Conservation (phyloP, 768 basidiomycete species). For the Suillus hirtellus region DNA sequence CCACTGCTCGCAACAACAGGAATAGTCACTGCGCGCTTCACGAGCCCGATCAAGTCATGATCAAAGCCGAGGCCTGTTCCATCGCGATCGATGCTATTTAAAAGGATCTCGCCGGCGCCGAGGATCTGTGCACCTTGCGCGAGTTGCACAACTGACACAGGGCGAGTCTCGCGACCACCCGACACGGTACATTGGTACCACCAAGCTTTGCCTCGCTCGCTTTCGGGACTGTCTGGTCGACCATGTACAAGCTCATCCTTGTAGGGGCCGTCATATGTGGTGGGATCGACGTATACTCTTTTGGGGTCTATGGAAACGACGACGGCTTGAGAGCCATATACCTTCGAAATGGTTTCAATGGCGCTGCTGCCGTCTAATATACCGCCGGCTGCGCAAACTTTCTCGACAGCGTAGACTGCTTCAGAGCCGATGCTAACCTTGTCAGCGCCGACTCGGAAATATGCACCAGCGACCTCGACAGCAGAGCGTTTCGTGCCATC, state of each 20-base stretch:
- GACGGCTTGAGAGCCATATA: constrained; percentile 95
- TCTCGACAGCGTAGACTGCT: constrained; percentile 92
- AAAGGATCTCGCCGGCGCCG: constrained; percentile 92
- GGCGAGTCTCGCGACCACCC: constrained; percentile 83
- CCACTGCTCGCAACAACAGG: constrained; percentile 96
- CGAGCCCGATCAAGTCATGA: constrained; percentile 73
- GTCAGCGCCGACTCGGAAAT: constrained; percentile 97
- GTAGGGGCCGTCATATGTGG: constrained; percentile 68
- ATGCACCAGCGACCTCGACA: constrained; percentile 91
- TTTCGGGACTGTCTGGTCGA: constrained; percentile 44
- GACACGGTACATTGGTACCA: constrained; percentile 99
- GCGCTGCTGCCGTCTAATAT: constrained; percentile 73
- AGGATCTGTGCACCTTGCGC: constrained; percentile 86
- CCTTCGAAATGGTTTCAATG: constrained; percentile 88
- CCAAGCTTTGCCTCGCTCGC: constrained; percentile 78
- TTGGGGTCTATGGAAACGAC: constrained; percentile 97
- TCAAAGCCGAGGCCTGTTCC: constrained; percentile 94
- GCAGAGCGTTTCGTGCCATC: constrained; percentile 88
- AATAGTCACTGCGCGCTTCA: constrained; percentile 76
- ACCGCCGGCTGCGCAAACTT: constrained; percentile 52
- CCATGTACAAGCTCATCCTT: constrained; percentile 57
- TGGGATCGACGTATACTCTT: constrained; percentile 72
- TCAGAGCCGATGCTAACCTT: constrained; percentile 98
- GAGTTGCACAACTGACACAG: constrained; percentile 88
- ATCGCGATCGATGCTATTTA: constrained; percentile 97